phyloP scores from a whole-genome alignment of 129 eudicot genomes.

The Helianthus annuus region HanXRQr2.0-SUNRISE NC_035442.2:135421113-135421612 shows the following conservation, averaged over 20 bases:
- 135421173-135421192: constrained; percentile 29
- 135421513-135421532: constrained; percentile 8
- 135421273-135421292: constrained; percentile 62
- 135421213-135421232: no score
- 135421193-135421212: no score
- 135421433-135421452: constrained; percentile 26
- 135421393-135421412: constrained; percentile 29
- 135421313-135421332: constrained; percentile 43
- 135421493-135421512: constrained; percentile 37
- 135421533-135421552: no score
- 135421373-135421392: constrained; percentile 39
- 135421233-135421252: not conserved
- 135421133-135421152: constrained; percentile 37
- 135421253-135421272: constrained; percentile 30
- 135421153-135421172: constrained; percentile 56
- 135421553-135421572: no score
- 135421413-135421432: constrained; percentile 20
- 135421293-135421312: constrained; percentile 34
- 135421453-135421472: constrained; percentile 37
- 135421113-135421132: constrained; percentile 35
- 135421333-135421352: constrained; percentile 43
- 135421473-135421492: constrained; percentile 63
- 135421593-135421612: not conserved
- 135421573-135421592: no score
- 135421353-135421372: constrained; percentile 49